phyloP scores from a whole-genome alignment of 495 filamentous ascomycete species.

The Penicillium nucicola region DNA sequence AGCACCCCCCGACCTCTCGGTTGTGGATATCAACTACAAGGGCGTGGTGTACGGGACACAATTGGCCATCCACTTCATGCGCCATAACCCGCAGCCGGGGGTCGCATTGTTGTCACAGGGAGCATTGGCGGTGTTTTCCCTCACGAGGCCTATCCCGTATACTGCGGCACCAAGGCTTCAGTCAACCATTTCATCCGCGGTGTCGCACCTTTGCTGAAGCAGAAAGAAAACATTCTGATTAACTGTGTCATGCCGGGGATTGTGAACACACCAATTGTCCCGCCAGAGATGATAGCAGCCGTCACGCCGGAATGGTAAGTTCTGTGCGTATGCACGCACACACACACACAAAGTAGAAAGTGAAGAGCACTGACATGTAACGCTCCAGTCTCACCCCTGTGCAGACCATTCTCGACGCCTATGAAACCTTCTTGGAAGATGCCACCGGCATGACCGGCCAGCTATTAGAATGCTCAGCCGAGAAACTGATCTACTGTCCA shows the following conservation, averaged over 20 bases:
- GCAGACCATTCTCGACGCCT: constrained; percentile 22
- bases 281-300: constrained; percentile 23
- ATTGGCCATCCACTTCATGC: constrained; percentile 32
- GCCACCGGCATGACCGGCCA: constrained; percentile 24
- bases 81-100: constrained; percentile 25
- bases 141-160: constrained; percentile 24
- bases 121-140: constrained; percentile 26
- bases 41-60: constrained; percentile 26
- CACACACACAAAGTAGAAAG: too few relatives aligned
- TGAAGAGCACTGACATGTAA: neutral
- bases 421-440: constrained; percentile 25
- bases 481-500: constrained; percentile 21
- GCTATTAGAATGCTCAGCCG: constrained; percentile 26
- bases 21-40: constrained; percentile 28
- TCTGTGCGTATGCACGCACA: neutral
- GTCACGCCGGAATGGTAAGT: constrained; percentile 27
- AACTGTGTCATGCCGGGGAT: constrained; percentile 31
- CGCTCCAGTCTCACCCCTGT: constrained; percentile 21
- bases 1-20: constrained; percentile 18
- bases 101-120: constrained; percentile 25
- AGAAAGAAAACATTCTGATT: constrained; percentile 27
- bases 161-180: constrained; percentile 28
- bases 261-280: constrained; percentile 26
- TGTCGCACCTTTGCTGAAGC: constrained; percentile 23
- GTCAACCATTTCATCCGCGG: constrained; percentile 28